A percentile compares a stretch with the other conserved stretches of the same genome.
phyloP scores from a whole-genome alignment of 768 basidiomycete genomes.

The Tricholoma furcatifolium region DNA sequence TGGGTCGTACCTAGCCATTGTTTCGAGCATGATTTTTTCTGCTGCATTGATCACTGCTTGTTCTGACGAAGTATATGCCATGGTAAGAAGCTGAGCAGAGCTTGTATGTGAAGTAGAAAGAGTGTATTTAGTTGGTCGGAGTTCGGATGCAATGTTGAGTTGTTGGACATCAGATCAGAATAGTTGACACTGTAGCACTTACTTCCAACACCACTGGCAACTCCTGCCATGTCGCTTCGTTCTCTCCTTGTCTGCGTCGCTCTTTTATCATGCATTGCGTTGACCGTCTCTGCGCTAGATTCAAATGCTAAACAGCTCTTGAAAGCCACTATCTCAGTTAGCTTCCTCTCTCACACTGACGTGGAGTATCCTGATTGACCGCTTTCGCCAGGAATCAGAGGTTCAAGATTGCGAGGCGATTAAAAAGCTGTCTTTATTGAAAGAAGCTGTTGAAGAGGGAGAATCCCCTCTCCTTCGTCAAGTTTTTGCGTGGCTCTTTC shows the following conservation, averaged over 20 bases:
- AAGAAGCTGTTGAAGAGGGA: slow-evolving; percentile 56
- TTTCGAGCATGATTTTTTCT: slow-evolving; percentile 67
- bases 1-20: slow-evolving; percentile 77
- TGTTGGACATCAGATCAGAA: too few species aligned
- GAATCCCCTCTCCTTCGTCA: slow-evolving; percentile 77
- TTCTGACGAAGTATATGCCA: slow-evolving; percentile 58
- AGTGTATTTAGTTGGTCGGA: slow-evolving; percentile 1
- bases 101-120: slow-evolving; percentile 1
- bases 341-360: not conserved
- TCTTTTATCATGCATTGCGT: slow-evolving; percentile 39
- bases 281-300: not conserved
- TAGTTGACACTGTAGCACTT: not conserved
- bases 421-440: slow-evolving; percentile 53
- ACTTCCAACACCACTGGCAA: not conserved
- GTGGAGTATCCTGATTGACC: not conserved
- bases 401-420: slow-evolving; percentile 40
- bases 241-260: slow-evolving; percentile 33
- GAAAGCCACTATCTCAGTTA: slow-evolving; percentile 16
- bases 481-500: slow-evolving; percentile 80
- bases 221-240: slow-evolving; percentile 26
- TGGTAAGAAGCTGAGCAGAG: slow-evolving; percentile 8
- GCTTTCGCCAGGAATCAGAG: slow-evolving; percentile 33
- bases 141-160: not conserved
- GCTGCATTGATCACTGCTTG: slow-evolving; percentile 52
- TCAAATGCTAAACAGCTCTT: not conserved